Conservation (phyloP, 2,329 filamentous ascomycete genomes). For the Acrocalymma vagum region DNA sequence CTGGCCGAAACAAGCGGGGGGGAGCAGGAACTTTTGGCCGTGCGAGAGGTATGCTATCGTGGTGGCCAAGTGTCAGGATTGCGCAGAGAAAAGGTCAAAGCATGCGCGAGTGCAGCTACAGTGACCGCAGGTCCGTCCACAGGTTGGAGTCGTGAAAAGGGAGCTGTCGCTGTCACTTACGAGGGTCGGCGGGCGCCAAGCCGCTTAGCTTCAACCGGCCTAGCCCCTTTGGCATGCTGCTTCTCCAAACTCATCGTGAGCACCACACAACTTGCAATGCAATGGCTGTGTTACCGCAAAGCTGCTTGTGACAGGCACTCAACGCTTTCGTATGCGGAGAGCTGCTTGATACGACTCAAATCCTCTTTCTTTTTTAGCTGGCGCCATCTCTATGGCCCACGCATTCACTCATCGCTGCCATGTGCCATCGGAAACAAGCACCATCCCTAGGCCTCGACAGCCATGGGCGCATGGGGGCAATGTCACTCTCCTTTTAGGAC, state of each 20-base stretch:
- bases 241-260: slow-evolving; percentile 8
- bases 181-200: slow-evolving; percentile 15
- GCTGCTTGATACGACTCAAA: too few species aligned
- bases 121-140: slow-evolving; percentile 1
- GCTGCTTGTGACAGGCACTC: slow-evolving; percentile 3
- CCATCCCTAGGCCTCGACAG: too few species aligned
- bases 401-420: too few species aligned
- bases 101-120: slow-evolving; percentile 18
- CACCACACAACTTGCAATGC: slow-evolving; percentile 15
- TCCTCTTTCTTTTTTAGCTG: too few species aligned
- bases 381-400: too few species aligned
- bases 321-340: background rate
- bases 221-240: slow-evolving; percentile 3
- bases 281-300: slow-evolving; percentile 18
- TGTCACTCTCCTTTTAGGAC: too few species aligned
- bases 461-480: too few species aligned
- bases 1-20: slow-evolving; percentile 33
- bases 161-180: slow-evolving; percentile 21
- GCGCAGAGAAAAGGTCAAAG: slow-evolving; percentile 8
- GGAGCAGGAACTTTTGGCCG: slow-evolving; percentile 4
- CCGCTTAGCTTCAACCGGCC: slow-evolving; percentile 2
- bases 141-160: slow-evolving; percentile 16
- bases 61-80: too few species aligned
- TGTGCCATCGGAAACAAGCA: too few species aligned
- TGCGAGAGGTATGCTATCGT: too few species aligned